phyloP scores from a whole-genome alignment of 257 asterid species.

The Anisodus acutangulus region DNA sequence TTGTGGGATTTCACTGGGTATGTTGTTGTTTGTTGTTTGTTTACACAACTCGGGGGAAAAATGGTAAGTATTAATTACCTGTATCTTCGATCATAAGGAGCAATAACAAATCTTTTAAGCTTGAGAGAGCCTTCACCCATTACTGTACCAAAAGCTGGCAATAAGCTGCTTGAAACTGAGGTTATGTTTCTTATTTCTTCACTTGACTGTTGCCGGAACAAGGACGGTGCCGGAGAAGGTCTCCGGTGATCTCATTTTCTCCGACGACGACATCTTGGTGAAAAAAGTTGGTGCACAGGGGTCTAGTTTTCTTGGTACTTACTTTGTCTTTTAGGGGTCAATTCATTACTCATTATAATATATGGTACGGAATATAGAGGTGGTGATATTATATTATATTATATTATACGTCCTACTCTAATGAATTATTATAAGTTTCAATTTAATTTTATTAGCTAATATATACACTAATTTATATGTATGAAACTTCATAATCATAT shows the following conservation, averaged over 20 bases:
- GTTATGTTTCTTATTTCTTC: conserved; percentile 60
- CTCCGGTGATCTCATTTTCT: conserved; percentile 40
- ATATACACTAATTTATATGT: background rate
- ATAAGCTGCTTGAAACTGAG: conserved; percentile 81
- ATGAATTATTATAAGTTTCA: background rate
- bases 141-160: conserved; percentile 87
- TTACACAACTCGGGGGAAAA: too few relatives aligned
- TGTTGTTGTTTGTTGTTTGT: too few relatives aligned
- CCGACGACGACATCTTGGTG: conserved; percentile 39
- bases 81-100: conserved; percentile 84
- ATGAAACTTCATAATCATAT: background rate
- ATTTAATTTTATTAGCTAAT: background rate
- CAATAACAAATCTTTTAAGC: conserved; percentile 58
- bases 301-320: conserved; percentile 4
- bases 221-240: conserved; percentile 56
- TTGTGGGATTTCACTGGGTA: too few relatives aligned
- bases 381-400: conserved; percentile 8
- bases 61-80: conserved; percentile 40
- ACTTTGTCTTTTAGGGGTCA: background rate
- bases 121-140: conserved; percentile 59
- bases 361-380: conserved; percentile 6
- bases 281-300: background rate
- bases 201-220: conserved; percentile 60
- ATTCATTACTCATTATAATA: background rate
- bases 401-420: conserved; percentile 13